A percentile compares a stretch with the other conserved stretches of the same genome.
Conservation (phyloP, 2,329 filamentous ascomycete species). For the Scortechinia acanthostroma region DNA sequence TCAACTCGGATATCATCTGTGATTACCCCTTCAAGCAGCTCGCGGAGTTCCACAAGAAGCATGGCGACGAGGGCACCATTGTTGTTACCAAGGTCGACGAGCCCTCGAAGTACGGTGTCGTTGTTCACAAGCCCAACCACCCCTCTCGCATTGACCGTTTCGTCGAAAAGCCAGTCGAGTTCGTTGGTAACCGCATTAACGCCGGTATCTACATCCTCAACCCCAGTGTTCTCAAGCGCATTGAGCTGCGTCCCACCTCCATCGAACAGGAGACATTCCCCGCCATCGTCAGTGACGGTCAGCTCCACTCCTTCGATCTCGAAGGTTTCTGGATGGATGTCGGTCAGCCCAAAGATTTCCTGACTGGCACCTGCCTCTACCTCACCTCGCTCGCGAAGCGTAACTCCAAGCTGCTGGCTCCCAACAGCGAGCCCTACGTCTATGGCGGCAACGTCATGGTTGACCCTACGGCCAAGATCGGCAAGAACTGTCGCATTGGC, state of each 20-base stretch:
- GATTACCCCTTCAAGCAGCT: slow-evolving; percentile 91
- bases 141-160: slow-evolving; percentile 91
- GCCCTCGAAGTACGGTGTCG: slow-evolving; percentile 96
- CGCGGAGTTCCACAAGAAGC: slow-evolving; percentile 81
- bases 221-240: slow-evolving; percentile 80
- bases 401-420: slow-evolving; percentile 68
- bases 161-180: slow-evolving; percentile 98
- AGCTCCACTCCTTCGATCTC: slow-evolving; percentile 91
- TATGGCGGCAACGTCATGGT: slow-evolving; percentile 93
- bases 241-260: slow-evolving; percentile 90
- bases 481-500: slow-evolving; percentile 95
- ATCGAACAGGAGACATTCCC: slow-evolving; percentile 99
- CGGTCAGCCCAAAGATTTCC: slow-evolving; percentile 96
- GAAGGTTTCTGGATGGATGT: slow-evolving; percentile 99
- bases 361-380: slow-evolving; percentile 92
- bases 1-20: slow-evolving; percentile 98
- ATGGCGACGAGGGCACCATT: slow-evolving; percentile 94
- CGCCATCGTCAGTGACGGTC: slow-evolving; percentile 78
- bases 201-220: slow-evolving; percentile 98
- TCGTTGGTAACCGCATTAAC: slow-evolving; percentile 97
- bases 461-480: slow-evolving; percentile 88
- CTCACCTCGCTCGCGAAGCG: slow-evolving; percentile 88
- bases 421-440: slow-evolving; percentile 63
- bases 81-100: slow-evolving; percentile 98
- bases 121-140: slow-evolving; percentile 93